Evolutionary conservation across 352 stramenopile genomes (phyloP).

Genomic region (Globisporangium middletonii): DNA sequence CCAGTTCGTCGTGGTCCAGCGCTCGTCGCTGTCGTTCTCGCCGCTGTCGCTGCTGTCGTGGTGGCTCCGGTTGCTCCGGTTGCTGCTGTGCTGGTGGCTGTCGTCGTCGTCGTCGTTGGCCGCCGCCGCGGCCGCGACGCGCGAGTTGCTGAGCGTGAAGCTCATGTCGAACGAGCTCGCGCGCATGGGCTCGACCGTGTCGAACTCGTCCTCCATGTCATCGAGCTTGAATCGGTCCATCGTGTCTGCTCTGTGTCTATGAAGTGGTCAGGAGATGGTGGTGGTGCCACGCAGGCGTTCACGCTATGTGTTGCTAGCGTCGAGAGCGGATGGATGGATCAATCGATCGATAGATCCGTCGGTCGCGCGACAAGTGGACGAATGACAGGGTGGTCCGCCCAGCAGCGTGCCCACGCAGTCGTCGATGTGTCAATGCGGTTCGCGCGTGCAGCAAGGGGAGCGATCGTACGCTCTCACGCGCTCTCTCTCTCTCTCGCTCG

Average conservation of each 20-base stretch:
- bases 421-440: too few species aligned
- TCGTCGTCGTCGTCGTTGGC: constrained; percentile 13
- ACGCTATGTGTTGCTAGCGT: too few species aligned
- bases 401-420: too few species aligned
- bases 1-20: constrained; percentile 17
- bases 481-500: not conserved
- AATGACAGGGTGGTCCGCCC: too few species aligned
- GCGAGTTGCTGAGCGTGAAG: constrained; percentile 67
- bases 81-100: not conserved
- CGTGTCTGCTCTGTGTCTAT: not conserved
- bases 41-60: constrained; percentile 3
- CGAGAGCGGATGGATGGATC: too few species aligned
- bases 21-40: constrained; percentile 13
- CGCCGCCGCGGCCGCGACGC: constrained; percentile 15
- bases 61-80: not conserved
- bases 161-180: constrained; percentile 88
- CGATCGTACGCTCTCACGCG: too few species aligned
- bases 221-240: constrained; percentile 85
- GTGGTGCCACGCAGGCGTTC: too few species aligned
- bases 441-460: not conserved
- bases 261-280: not conserved
- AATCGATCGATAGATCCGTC: not conserved
- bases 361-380: too few species aligned
- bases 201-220: constrained; percentile 72
- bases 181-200: constrained; percentile 79